Evolutionary conservation across 305 asterid genomes (phyloP).

Genomic region (Fraxinus baroniana): DNA sequence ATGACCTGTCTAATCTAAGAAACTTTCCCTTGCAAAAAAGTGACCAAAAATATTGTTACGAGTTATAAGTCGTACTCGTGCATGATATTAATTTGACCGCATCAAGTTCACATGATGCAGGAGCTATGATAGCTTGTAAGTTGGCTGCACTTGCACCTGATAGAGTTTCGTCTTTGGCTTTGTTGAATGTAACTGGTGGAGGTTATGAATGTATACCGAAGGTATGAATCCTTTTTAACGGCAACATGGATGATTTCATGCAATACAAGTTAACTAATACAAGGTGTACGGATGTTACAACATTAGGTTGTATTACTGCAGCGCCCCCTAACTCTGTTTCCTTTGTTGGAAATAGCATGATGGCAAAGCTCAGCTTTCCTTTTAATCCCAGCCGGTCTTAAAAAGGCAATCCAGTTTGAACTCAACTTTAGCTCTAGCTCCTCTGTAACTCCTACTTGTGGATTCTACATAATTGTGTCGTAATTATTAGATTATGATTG

Average conservation of each 20-base stretch:
- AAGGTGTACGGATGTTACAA: background rate
- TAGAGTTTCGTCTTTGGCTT: conserved; percentile 75
- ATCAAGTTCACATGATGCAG: conserved; percentile 37
- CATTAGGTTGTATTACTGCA: background rate
- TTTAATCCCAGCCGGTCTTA: background rate
- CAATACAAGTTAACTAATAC: background rate
- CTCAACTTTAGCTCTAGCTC: background rate
- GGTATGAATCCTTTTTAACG: conserved; percentile 39
- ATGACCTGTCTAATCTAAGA: background rate
- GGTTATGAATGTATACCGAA: conserved; percentile 92
- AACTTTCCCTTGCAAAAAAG: background rate
- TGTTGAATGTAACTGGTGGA: conserved; percentile 95
- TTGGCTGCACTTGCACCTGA: conserved; percentile 85
- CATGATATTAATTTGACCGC: background rate
- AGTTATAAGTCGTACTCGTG: background rate
- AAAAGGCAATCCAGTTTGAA: background rate
- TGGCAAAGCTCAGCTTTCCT: background rate
- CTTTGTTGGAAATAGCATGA: background rate
- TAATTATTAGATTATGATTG: background rate
- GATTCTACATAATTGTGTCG: background rate
- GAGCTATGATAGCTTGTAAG: conserved; percentile 94
- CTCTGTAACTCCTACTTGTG: background rate
- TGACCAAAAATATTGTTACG: background rate
- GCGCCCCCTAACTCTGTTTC: background rate
- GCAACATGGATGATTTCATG: background rate